These are phyloP conservation scores for Amaranthus hypochondriacus DNA, from an alignment of 148 eudicot genomes.

Conservation along the genomic window DNA sequence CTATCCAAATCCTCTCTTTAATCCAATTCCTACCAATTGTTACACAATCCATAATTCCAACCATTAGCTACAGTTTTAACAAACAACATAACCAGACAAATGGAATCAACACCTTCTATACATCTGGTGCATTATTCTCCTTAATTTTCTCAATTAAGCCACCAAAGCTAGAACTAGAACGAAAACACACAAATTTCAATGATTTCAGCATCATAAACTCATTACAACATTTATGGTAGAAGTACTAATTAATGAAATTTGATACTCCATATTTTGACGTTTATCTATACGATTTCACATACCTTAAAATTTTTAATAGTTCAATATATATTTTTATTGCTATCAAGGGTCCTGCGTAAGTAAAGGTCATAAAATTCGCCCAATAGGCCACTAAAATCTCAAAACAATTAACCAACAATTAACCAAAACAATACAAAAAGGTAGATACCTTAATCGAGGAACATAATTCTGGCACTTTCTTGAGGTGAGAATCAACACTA, in stretches of 20 bases:
- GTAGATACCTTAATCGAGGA: slow-evolving; percentile 63
- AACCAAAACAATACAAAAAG: neutral
- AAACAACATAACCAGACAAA: neutral
- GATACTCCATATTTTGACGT: too few relatives aligned
- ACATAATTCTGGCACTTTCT: slow-evolving; percentile 73
- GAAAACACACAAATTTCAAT: too few relatives aligned
- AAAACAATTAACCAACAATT: neutral
- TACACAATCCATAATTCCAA: neutral
- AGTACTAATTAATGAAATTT: too few relatives aligned
- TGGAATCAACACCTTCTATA: neutral
- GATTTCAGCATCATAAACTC: too few relatives aligned
- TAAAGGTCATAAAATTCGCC: neutral
- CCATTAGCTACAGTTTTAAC: neutral
- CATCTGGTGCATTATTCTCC: neutral
- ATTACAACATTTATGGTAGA: too few relatives aligned
- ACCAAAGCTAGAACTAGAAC: too few relatives aligned
- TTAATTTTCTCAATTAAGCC: too few relatives aligned
- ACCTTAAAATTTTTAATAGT: too few relatives aligned
- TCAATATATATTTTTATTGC: too few relatives aligned
- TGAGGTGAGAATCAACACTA: slow-evolving; percentile 50
- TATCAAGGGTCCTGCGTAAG: too few relatives aligned
- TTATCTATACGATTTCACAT: too few relatives aligned
- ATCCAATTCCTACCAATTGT: neutral
- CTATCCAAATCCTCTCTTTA: neutral
- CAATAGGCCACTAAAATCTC: neutral